phyloP scores from a whole-genome alignment of 371 early-diverging fungal species.

The Rhizomucor pusillus region DNA sequence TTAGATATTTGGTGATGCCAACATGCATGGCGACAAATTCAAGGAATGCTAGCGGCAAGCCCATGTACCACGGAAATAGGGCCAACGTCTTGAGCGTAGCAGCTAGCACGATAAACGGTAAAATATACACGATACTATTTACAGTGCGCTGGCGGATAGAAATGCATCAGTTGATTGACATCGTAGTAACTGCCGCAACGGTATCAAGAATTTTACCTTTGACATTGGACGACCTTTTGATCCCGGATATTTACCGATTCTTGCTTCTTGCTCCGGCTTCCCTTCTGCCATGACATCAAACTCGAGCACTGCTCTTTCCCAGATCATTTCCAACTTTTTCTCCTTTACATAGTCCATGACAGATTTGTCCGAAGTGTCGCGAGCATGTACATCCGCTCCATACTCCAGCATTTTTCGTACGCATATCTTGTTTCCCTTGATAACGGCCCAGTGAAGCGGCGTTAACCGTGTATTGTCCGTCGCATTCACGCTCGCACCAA shows the following conservation, averaged over 20 bases:
- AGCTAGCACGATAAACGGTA: slow-evolving; percentile 69
- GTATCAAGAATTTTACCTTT: slow-evolving; percentile 29
- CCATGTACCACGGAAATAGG: slow-evolving; percentile 75
- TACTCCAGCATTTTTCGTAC: slow-evolving; percentile 51
- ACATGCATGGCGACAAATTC: slow-evolving; percentile 60
- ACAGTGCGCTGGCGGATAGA: slow-evolving; percentile 2
- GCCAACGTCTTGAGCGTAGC: slow-evolving; percentile 57
- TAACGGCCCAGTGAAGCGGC: slow-evolving; percentile 81
- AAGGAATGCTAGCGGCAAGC: slow-evolving; percentile 61
- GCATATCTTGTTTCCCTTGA: slow-evolving; percentile 40
- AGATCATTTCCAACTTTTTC: slow-evolving; percentile 32
- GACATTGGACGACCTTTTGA: slow-evolving; percentile 30
- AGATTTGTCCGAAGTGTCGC: slow-evolving; percentile 41
- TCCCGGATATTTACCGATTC: slow-evolving; percentile 34
- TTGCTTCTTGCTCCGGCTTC: slow-evolving; percentile 21
- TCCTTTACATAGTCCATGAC: slow-evolving; percentile 52
- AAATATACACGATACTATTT: slow-evolving; percentile 62
- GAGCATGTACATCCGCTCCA: slow-evolving; percentile 49
- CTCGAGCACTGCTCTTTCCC: slow-evolving; percentile 48
- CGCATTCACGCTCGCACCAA: slow-evolving; percentile 67
- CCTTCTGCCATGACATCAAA: slow-evolving; percentile 45
- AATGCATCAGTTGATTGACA: too few relatives aligned
- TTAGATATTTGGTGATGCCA: slow-evolving; percentile 58
- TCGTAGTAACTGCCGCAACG: too few relatives aligned
- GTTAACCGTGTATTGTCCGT: slow-evolving; percentile 76